These are phyloP conservation scores for Daldinia eschscholtzii DNA, from an alignment of 2,329 filamentous ascomycete genomes.

Conservation along the genomic window DNA sequence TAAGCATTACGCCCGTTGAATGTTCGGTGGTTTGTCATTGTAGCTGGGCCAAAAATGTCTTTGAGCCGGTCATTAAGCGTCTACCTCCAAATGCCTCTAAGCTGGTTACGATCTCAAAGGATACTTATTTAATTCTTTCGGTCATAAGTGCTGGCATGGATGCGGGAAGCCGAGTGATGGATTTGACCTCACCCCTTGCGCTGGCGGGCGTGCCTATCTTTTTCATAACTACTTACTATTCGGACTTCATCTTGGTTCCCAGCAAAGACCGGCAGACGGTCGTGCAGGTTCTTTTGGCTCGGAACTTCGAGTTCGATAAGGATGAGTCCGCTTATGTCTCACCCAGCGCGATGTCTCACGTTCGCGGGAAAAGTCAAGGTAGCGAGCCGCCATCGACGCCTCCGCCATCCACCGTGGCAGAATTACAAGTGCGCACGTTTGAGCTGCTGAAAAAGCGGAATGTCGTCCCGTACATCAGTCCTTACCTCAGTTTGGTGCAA, in stretches of 20 bases:
- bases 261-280: conserved; percentile 79
- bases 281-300: conserved; percentile 78
- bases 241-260: conserved; percentile 94
- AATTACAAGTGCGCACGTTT: conserved; percentile 87
- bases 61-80: conserved; percentile 75
- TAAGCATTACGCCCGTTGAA: conserved; percentile 92
- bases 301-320: conserved; percentile 87
- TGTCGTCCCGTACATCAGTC: conserved; percentile 79
- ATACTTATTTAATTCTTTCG: conserved; percentile 89
- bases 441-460: conserved; percentile 81
- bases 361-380: conserved; percentile 51
- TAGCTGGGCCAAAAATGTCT: conserved; percentile 78
- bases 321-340: conserved; percentile 76
- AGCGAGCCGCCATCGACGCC: conserved; percentile 73
- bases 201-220: conserved; percentile 96
- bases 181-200: conserved; percentile 89
- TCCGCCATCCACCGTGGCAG: conserved; percentile 80
- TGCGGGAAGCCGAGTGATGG: conserved; percentile 89
- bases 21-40: conserved; percentile 92
- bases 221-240: conserved; percentile 98
- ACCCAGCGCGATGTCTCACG: conserved; percentile 57
- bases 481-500: conserved; percentile 78
- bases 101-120: conserved; percentile 79
- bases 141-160: conserved; percentile 92
- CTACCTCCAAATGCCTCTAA: conserved; percentile 68